Conservation (phyloP, 1,139 yeast species). For the Suhomyces maxii region DNA sequence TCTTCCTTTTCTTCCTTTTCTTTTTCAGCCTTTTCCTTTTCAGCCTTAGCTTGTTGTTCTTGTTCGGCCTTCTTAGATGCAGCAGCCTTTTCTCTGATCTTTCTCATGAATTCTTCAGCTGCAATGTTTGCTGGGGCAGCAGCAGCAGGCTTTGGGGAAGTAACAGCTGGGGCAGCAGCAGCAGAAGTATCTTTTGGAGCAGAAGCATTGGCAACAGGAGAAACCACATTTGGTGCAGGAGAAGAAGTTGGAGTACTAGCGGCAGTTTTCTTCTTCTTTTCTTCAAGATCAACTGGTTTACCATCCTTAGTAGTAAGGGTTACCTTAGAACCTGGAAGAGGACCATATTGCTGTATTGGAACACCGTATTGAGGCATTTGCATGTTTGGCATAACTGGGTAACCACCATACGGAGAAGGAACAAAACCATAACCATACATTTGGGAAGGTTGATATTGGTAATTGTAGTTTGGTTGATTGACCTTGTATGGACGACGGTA, state of each 20-base stretch:
- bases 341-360: conserved; percentile 17
- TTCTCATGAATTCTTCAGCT: conserved; percentile 27
- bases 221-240: conserved; percentile 13
- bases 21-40: conserved; percentile 10
- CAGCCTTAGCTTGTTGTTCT: conserved; percentile 9
- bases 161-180: conserved; percentile 15
- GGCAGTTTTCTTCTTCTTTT: conserved; percentile 33
- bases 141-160: conserved; percentile 16
- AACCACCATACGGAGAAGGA: conserved; percentile 16
- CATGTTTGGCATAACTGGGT: conserved; percentile 19
- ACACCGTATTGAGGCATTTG: conserved; percentile 18
- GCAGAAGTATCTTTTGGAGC: conserved; percentile 13
- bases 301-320: conserved; percentile 50
- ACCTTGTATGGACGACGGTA: conserved; percentile 12
- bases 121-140: conserved; percentile 15
- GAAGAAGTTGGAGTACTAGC: conserved; percentile 19
- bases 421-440: conserved; percentile 17
- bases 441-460: conserved; percentile 15
- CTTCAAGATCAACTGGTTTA: conserved; percentile 47
- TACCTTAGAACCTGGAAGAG: conserved; percentile 22
- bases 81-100: conserved; percentile 23
- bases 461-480: conserved; percentile 16
- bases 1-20: conserved; percentile 18
- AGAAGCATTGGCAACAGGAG: conserved; percentile 14
- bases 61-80: conserved; percentile 18